Evolutionary conservation across 768 basidiomycete species (phyloP), one percentile per base, ranked within the genome.

Genomic region (Gymnopilus junonius): DNA sequence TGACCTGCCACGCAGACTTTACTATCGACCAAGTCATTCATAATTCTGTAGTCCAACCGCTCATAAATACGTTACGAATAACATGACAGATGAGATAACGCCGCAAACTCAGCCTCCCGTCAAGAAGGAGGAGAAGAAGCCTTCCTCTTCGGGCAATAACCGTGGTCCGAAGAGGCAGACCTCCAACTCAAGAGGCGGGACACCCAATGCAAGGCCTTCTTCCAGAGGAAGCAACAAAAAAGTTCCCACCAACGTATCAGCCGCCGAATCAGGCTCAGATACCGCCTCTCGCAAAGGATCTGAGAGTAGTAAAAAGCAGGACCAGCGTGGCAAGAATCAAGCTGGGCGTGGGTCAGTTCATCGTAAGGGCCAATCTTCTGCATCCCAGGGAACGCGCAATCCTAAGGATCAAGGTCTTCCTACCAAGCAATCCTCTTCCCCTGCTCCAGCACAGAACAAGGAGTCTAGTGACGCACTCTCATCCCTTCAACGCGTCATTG

Each of bases 401-500:
- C 75, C 69, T 55, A 82, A 75, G 69, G 83, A 83, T 67, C 82
- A 82, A 63, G 65, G 68, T 61, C 67, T 74, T 62, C 67, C 74
- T 62, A 75, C 75, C 61, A 87, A 80, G 74, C 83, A 83, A 74
- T 77, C 82, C 40, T 66, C 80, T 40, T 79, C 83, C 39, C 84
- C 87, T 37, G 82, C 81, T 39, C 83, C 85, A 63, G 73, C 74
- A 46, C 80, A 85, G 65, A 79, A 76, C 65, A 82, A 81, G 35
- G 90, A 93, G 67, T 85, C 86, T 21, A 93, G 91, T 72, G 90
- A 91, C 73, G 93, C 91, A 17, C 81, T 95, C 62, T 91, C 91
- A 63, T 94, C 93, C 29, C 86, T 98, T 57, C 95, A 98, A 72
- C 88, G 93, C 61, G 91, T 97, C 75, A 98, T 98, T 68, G 92